These are phyloP conservation scores for Sparassis latifolia DNA, from an alignment of 1,284 basidiomycete species.

Conservation along the genomic window DNA sequence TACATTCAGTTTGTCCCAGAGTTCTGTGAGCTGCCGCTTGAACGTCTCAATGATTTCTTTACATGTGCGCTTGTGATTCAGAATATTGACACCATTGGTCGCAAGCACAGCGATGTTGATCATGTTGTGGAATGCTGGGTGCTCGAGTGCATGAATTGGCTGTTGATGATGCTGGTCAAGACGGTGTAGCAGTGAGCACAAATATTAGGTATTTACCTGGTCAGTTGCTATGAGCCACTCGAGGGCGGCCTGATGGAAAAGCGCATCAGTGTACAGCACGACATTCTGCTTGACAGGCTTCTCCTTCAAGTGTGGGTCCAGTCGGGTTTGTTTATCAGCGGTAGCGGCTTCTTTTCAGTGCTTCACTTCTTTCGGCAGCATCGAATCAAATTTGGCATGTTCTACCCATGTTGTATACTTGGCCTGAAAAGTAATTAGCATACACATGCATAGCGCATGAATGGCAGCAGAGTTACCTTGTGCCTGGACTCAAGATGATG, in stretches of 20 bases:
- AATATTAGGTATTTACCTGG: constrained; percentile 27
- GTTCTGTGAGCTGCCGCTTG: constrained; percentile 20
- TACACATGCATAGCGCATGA: too few relatives aligned
- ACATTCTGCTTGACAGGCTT: background rate
- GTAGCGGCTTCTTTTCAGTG: background rate
- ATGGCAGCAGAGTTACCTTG: too few relatives aligned
- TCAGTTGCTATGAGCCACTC: constrained; percentile 32
- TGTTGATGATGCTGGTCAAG: constrained; percentile 20
- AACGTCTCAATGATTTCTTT: constrained; percentile 28
- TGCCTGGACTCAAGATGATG: too few relatives aligned
- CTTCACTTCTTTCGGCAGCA: background rate
- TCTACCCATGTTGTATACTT: too few relatives aligned
- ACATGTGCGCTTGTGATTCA: constrained; percentile 16
- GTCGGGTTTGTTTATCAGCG: background rate
- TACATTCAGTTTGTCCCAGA: constrained; percentile 19
- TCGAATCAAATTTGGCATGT: background rate
- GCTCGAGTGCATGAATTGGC: constrained; percentile 20
- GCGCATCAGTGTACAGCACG: constrained; percentile 23
- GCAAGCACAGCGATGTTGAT: constrained; percentile 17
- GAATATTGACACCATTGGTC: constrained; percentile 13
- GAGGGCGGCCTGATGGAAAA: constrained; percentile 23
- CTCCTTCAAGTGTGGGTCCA: background rate
- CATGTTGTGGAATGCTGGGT: constrained; percentile 19
- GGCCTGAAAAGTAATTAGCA: too few relatives aligned
- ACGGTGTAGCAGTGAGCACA: constrained; percentile 16